A percentile compares a stretch with the other conserved stretches of the same genome.
Evolutionary conservation across 2,329 filamentous ascomycete genomes (phyloP).

Genomic region (Ambrosiella cleistominuta): DNA sequence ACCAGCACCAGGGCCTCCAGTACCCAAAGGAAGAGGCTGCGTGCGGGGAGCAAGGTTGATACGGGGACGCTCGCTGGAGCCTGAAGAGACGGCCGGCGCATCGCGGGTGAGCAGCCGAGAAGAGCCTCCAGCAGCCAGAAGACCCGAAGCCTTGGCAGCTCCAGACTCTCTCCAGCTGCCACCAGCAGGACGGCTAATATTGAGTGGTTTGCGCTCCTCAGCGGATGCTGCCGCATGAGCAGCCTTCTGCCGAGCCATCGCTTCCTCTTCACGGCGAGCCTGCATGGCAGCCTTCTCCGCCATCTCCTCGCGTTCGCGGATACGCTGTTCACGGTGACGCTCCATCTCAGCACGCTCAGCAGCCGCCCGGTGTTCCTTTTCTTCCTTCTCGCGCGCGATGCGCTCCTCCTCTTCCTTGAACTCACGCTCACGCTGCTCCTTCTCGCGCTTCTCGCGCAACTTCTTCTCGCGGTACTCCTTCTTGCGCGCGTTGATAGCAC

Average conservation of each 20-base stretch:
- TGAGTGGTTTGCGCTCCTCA: constrained; percentile 16
- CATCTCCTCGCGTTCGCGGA: constrained; percentile 50
- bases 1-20: not conserved
- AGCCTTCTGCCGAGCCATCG: constrained; percentile 54
- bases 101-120: constrained; percentile 10
- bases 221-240: not conserved
- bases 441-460: constrained; percentile 66
- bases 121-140: constrained; percentile 13
- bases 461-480: constrained; percentile 76
- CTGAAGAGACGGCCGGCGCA: constrained; percentile 14
- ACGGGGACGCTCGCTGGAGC: constrained; percentile 34
- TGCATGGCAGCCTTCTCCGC: constrained; percentile 51
- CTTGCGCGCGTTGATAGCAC: constrained; percentile 71
- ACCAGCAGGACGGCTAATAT: constrained; percentile 13
- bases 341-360: constrained; percentile 56
- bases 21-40: constrained; percentile 6
- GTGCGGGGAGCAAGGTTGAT: constrained; percentile 38
- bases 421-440: constrained; percentile 65
- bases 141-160: constrained; percentile 5
- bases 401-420: constrained; percentile 76
- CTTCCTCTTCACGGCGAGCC: constrained; percentile 73
- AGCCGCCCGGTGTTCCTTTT: constrained; percentile 63
- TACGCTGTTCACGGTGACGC: constrained; percentile 47
- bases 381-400: constrained; percentile 63
- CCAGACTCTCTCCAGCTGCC: not conserved